Conservation (phyloP, 1,139 yeast species). For the Kodamaea sp. region DNA sequence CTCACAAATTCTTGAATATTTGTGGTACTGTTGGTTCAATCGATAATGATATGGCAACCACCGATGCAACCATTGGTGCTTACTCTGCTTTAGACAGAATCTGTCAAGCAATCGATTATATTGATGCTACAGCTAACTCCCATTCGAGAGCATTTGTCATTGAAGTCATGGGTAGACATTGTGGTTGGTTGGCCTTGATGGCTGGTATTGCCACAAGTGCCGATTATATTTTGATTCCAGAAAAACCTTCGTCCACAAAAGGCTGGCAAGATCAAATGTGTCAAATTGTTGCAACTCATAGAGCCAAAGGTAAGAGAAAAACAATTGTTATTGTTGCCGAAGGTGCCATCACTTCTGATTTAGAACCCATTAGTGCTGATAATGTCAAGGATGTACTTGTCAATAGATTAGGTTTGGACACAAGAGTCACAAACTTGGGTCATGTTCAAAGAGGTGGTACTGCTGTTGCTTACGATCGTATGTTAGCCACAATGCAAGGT, state of each 20-base stretch:
- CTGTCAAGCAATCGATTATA: constrained; percentile 89
- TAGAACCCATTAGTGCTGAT: constrained; percentile 75
- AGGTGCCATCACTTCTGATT: constrained; percentile 86
- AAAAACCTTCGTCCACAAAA: constrained; percentile 60
- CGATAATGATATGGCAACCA: constrained; percentile 95
- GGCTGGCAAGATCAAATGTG: constrained; percentile 78
- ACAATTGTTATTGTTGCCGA: constrained; percentile 96
- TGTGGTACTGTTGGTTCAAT: constrained; percentile 96
- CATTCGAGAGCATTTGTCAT: constrained; percentile 97
- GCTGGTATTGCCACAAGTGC: constrained; percentile 96
- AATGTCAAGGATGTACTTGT: constrained; percentile 79
- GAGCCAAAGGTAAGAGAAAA: constrained; percentile 85
- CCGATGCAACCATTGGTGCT: constrained; percentile 96
- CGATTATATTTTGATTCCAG: constrained; percentile 91
- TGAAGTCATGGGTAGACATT: constrained; percentile 98
- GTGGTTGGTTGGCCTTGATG: constrained; percentile 98
- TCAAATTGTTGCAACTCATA: constrained; percentile 65
- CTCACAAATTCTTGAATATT: constrained; percentile 73
- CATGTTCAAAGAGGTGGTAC: constrained; percentile 99
- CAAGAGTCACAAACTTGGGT: constrained; percentile 91
- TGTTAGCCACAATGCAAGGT: constrained; percentile 92
- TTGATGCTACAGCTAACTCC: constrained; percentile 94
- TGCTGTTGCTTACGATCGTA: constrained; percentile 90
- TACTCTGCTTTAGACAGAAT: constrained; percentile 91
- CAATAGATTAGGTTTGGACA: constrained; percentile 74